Conservation (phyloP, 345 rosid species). For the Fremontodendron californicum region DNA sequence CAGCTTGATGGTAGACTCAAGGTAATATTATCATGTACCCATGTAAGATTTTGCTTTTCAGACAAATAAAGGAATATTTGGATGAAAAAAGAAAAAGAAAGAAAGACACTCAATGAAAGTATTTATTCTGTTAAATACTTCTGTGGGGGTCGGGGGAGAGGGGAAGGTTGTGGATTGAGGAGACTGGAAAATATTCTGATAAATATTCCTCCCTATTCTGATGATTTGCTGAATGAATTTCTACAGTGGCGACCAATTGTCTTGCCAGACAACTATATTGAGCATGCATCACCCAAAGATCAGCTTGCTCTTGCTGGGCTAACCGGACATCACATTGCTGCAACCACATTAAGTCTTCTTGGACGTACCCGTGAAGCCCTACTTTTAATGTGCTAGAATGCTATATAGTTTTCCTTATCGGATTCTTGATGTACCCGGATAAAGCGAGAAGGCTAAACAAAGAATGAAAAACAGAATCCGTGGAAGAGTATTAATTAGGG, state of each 20-base stretch:
- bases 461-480: neutral
- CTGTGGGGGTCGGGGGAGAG: neutral
- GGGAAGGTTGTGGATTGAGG: neutral
- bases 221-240: slow-evolving; percentile 6
- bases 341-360: slow-evolving; percentile 70
- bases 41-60: neutral
- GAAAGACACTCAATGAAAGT: neutral
- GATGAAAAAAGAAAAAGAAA: too few species aligned
- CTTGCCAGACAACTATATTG: slow-evolving; percentile 76
- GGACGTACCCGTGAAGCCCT: slow-evolving; percentile 89
- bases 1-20: slow-evolving; percentile 72
- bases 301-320: slow-evolving; percentile 77
- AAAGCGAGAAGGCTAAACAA: neutral
- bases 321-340: slow-evolving; percentile 90
- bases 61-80: neutral
- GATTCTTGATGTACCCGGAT: neutral
- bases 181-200: neutral
- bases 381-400: slow-evolving; percentile 64
- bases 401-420: neutral
- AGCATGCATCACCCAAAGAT: slow-evolving; percentile 65
- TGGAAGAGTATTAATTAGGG: neutral
- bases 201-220: neutral
- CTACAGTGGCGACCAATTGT: slow-evolving; percentile 93
- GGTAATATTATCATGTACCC: slow-evolving; percentile 34
- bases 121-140: neutral